Evolutionary conservation across 257 asterid genomes (phyloP), one percentile per base, ranked within the genome.

Genomic region (Solanum bukasovii): DNA sequence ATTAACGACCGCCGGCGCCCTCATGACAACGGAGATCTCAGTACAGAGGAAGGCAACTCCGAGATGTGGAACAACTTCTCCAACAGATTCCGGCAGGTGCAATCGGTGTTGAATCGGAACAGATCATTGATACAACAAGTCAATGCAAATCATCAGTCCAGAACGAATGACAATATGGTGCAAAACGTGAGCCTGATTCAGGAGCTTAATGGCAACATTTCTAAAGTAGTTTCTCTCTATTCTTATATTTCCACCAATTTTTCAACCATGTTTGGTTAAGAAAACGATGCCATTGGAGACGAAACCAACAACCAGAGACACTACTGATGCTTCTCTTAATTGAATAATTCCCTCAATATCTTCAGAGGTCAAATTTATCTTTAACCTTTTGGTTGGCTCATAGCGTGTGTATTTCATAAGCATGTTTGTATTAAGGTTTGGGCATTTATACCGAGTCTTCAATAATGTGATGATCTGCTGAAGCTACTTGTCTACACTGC

Each of bases 81-180:
- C 40, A 90, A 92, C 35, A 94, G 89, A 33, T 94, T 96, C 91
- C 92, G 88, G 46, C 92, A 91, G 86, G 98, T 96, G 40, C 98
- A 94, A 71, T 90, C 95, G 59, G 94, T 94, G 86, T 89, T 96
- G 90, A 94, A 96, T 87, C 95, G 93, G 90, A 95, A 95, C 88
- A 91, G 98, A 37, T 83, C 78, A 33, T 91, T 95, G 90, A 95
- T 93, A 72, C 95, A 94, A 92, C 96, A 96, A 83, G 97, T 96
- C 83, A 94, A 96, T 87, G 93, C 93, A 87, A 96, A 94, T 31
- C 98, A 96, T 91, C 95, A 90, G 79, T 94, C 97, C 4, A 94
- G 89, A 83, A 63, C 88, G 27, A 96, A 91, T 81, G 96, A 93
- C 33, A 94, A 94, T 38, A 67, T 96, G 93, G 96, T 92, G 68